A percentile compares a stretch with the other conserved stretches of the same genome.
phyloP scores from a whole-genome alignment of 1,284 basidiomycete genomes.

The Pseudozyma flocculosa region DNA sequence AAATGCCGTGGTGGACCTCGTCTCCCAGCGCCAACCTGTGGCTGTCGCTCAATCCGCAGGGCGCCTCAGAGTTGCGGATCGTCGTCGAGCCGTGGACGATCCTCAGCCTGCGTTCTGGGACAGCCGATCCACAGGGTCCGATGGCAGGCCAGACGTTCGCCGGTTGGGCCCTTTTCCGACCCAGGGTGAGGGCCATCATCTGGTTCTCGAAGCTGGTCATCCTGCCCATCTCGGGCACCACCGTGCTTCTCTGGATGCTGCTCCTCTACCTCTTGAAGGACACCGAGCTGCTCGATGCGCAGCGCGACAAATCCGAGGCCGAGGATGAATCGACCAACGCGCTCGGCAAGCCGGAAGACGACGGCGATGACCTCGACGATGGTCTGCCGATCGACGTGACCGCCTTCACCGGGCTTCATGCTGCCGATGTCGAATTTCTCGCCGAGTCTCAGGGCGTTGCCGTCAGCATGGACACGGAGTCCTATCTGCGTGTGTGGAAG shows the following conservation, averaged over 20 bases:
- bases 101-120: constrained; percentile 66
- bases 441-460: constrained; percentile 70
- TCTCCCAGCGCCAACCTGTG: constrained; percentile 64
- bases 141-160: constrained; percentile 58
- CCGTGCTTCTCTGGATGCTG: constrained; percentile 72
- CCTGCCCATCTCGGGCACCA: constrained; percentile 78
- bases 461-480: constrained; percentile 74
- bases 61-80: constrained; percentile 72
- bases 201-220: constrained; percentile 80
- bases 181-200: constrained; percentile 62
- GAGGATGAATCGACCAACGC: constrained; percentile 51
- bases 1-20: constrained; percentile 46
- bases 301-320: constrained; percentile 63
- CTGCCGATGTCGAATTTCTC: constrained; percentile 79
- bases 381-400: constrained; percentile 61
- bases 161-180: constrained; percentile 54
- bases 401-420: constrained; percentile 73
- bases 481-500: constrained; percentile 30
- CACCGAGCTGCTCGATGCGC: constrained; percentile 83
- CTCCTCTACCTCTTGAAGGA: constrained; percentile 89
- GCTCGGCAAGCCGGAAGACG: constrained; percentile 15
- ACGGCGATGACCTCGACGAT: constrained; percentile 48
- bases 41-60: constrained; percentile 75
- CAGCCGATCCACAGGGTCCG: constrained; percentile 8
- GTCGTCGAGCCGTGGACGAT: constrained; percentile 77